Conservation (phyloP, 805 yeast genomes). For the Ogataea saltuana region DNA sequence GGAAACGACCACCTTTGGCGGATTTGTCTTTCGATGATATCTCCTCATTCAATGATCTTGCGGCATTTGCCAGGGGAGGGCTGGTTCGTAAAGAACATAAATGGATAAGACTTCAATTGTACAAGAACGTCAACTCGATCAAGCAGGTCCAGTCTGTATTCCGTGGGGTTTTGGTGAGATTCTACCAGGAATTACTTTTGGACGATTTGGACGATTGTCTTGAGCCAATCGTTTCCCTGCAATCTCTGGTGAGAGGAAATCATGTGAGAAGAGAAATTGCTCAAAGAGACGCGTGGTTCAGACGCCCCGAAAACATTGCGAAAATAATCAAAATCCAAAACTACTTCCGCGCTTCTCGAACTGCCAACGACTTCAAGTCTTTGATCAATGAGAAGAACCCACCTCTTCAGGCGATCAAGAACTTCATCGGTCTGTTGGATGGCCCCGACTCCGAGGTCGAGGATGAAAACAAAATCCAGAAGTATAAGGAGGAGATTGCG, state of each 20-base stretch:
- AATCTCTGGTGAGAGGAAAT: slow-evolving; percentile 54
- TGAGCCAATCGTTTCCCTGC: slow-evolving; percentile 46
- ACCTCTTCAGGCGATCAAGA: slow-evolving; percentile 70
- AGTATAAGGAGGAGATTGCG: slow-evolving; percentile 64
- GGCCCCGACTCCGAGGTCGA: slow-evolving; percentile 68
- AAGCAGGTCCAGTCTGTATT: slow-evolving; percentile 54
- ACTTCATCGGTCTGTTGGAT: slow-evolving; percentile 69
- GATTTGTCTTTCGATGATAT: neutral
- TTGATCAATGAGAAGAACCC: slow-evolving; percentile 74
- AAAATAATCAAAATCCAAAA: slow-evolving; percentile 75
- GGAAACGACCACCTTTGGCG: slow-evolving; percentile 3
- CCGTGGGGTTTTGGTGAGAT: slow-evolving; percentile 65
- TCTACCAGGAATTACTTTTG: slow-evolving; percentile 50
- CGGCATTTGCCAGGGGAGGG: slow-evolving; percentile 48
- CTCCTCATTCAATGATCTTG: slow-evolving; percentile 35
- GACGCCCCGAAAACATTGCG: slow-evolving; percentile 46
- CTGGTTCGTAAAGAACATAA: slow-evolving; percentile 35
- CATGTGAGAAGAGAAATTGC: slow-evolving; percentile 39
- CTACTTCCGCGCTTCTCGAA: slow-evolving; percentile 62
- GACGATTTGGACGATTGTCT: slow-evolving; percentile 53
- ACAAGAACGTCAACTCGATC: slow-evolving; percentile 32
- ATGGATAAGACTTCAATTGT: slow-evolving; percentile 20
- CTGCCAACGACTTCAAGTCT: slow-evolving; percentile 71
- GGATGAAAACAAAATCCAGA: slow-evolving; percentile 69
- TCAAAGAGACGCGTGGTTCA: slow-evolving; percentile 49